Evolutionary conservation across 2,329 filamentous ascomycete species (phyloP), one percentile per base, ranked within the genome.

Genomic region (Neofusicoccum kwambonambiense): DNA sequence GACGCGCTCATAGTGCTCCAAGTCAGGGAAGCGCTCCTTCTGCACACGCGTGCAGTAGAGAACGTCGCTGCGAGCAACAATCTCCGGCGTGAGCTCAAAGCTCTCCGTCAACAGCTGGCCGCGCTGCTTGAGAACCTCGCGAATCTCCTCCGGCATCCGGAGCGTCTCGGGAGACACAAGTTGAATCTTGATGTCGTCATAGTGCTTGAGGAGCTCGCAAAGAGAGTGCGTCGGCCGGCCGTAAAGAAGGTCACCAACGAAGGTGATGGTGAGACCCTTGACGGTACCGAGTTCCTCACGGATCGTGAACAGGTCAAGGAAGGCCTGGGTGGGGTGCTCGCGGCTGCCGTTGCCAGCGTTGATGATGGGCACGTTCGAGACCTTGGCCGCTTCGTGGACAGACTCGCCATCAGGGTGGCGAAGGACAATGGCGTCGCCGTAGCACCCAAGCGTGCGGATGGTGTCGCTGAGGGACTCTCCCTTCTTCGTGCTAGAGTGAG

Each of bases 301-400:
- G 74, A 99, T 99, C 63, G 95, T 98, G 83, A 97, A 99, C 65
- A 99, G 89, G 74, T 99, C 95, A 22, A 99, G 84, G 85, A 99
- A 95, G 0, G 95, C 95, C 80, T 99, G 95, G 0, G 95, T 99
- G 0, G 95, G 95, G 80, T 99, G 95, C 82, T 99, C 95, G 72
- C 92, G 89, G 79, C 90, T 93, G 68, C 95, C 95, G 76, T 99
- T 99, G 58, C 95, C 95, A 69, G 93, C 95, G 76, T 99, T 99
- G 84, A 99, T 94, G 74, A 99, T 89, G 1, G 95, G 95, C 0
- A 97, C 92, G 15, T 90, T 88, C 49, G 92, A 93, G 81, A 90
- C 96, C 76, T 93, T 94, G 72, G 90, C 89, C 0, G 94, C 95
- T 58, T 90, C 86, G 60, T 93, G 88, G 31, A 92, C 91, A 67